Evolutionary conservation across 2,329 filamentous ascomycete genomes (phyloP).

Genomic region (Pseudonectria buxi): DNA sequence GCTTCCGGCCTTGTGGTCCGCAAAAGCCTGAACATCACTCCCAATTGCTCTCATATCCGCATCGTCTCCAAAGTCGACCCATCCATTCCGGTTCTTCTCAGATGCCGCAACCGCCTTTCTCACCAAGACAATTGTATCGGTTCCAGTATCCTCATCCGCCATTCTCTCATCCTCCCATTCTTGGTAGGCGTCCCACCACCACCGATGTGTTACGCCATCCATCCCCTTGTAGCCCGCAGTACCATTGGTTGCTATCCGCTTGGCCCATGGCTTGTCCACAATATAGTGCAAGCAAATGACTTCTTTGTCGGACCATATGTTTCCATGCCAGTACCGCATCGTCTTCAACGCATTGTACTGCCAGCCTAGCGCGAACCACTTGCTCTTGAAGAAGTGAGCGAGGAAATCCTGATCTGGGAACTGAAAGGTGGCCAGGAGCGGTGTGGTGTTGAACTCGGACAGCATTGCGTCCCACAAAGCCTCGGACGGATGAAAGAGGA

Average conservation of each 20-base stretch:
- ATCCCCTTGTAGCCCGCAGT: conserved; percentile 11
- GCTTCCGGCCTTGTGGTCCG: too few species aligned
- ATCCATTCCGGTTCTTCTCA: too few species aligned
- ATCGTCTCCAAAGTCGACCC: too few species aligned
- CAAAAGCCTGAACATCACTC: too few species aligned
- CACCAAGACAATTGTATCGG: too few species aligned
- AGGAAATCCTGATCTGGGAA: conserved; percentile 16
- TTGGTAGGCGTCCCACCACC: conserved; percentile 17
- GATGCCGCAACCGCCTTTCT: too few species aligned
- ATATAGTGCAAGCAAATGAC: conserved; percentile 16
- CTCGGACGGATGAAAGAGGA: conserved; percentile 14
- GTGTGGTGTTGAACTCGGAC: conserved; percentile 7
- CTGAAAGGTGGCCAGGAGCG: conserved; percentile 9
- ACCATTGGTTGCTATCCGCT: conserved; percentile 10
- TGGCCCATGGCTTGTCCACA: conserved; percentile 16
- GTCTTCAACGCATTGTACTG: conserved; percentile 18
- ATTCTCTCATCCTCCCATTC: conserved; percentile 12
- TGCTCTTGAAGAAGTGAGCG: conserved; percentile 11
- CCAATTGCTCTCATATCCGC: too few species aligned
- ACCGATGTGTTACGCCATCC: conserved; percentile 12
- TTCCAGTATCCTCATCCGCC: neutral
- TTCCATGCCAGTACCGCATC: conserved; percentile 15
- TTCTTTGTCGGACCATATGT: conserved; percentile 17
- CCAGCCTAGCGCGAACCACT: conserved; percentile 16
- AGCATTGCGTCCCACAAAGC: conserved; percentile 12